Percentiles rank a stretch among this genome's conserved stretches.
Evolutionary conservation across 2,329 filamentous ascomycete species (phyloP).

Genomic region (Cryphonectria carpinicola): DNA sequence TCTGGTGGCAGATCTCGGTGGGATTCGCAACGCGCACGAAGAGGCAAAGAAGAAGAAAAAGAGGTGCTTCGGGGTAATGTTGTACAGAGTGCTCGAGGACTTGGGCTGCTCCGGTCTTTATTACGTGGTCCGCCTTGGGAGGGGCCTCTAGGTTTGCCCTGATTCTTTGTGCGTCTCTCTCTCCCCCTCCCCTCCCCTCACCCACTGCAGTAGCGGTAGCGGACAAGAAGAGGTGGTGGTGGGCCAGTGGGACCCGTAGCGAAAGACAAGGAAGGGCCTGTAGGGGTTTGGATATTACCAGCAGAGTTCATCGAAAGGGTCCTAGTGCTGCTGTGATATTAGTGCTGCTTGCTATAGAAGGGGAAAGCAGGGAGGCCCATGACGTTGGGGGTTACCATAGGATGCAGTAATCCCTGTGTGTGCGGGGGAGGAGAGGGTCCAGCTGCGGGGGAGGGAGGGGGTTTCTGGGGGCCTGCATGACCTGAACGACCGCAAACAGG

Average conservation of each 20-base stretch:
- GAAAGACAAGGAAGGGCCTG: background rate
- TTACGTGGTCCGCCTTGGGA: constrained; percentile 12
- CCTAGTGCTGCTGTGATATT: background rate
- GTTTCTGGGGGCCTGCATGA: background rate
- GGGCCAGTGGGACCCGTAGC: constrained; percentile 1
- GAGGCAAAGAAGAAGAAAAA: constrained; percentile 4
- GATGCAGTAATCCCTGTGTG: background rate
- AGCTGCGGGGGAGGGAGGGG: constrained; percentile 17
- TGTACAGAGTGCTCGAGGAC: constrained; percentile 43
- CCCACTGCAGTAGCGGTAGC: background rate
- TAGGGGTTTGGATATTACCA: background rate
- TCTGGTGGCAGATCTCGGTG: constrained; percentile 12
- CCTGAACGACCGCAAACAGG: constrained; percentile 4
- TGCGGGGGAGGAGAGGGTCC: background rate
- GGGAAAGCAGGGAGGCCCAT: background rate
- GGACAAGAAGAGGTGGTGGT: background rate
- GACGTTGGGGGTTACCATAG: background rate
- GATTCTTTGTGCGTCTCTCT: constrained; percentile 8
- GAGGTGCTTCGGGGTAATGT: constrained; percentile 49
- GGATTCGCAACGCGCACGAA: constrained; percentile 2
- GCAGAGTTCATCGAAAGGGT: background rate
- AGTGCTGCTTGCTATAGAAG: background rate
- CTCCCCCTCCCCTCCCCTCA: no score
- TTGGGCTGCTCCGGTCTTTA: constrained; percentile 29
- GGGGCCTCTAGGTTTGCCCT: constrained; percentile 8